Evolutionary conservation across 108 stramenopile genomes (phyloP), one percentile per base, ranked within the genome.

Genomic region (Seminavis robusta): DNA sequence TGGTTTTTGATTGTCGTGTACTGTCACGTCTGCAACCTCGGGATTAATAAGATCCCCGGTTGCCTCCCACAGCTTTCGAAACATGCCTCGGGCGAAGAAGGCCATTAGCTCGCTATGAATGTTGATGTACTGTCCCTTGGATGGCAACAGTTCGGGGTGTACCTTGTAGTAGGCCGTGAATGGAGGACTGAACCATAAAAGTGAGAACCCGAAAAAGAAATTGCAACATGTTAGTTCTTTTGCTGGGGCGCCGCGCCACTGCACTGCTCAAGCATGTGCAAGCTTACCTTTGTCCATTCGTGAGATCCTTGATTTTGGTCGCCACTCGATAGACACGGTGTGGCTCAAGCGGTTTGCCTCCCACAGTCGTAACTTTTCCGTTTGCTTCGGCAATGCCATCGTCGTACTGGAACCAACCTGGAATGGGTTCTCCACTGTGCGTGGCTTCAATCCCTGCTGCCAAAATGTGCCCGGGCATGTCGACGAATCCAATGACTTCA

Each of bases 211-310:
- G n/a, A n/a, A n/a, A n/a, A n/a, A n/a, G n/a, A n/a, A n/a, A n/a
- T n/a, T n/a, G n/a, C n/a, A n/a, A n/a, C n/a, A n/a, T n/a, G n/a
- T n/a, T n/a, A n/a, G n/a, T n/a, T n/a, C n/a, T n/a, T n/a, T n/a
- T n/a, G n/a, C n/a, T n/a, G n/a, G n/a, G n/a, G n/a, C n/a, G n/a
- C n/a, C n/a, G n/a, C n/a, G n/a, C n/a, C n/a, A n/a, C n/a, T n/a
- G n/a, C n/a, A n/a, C n/a, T n/a, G n/a, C n/a, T n/a, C n/a, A n/a
- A n/a, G n/a, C n/a, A n/a, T n/a, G n/a, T n/a, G n/a, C n/a, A n/a
- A n/a, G n/a, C n/a, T n/a, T n/a, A n/a, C 24, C 48, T 56, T 56
- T 65, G 63, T 6, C 55, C 63, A 39, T 65, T 65, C 20, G 63
- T 65, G 13, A 65, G 41, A 44, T 65, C 63, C 8, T 30, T 15